phyloP scores from a whole-genome alignment of 2,329 filamentous ascomycete species.

The Coccinonectria pachysandricola region DNA sequence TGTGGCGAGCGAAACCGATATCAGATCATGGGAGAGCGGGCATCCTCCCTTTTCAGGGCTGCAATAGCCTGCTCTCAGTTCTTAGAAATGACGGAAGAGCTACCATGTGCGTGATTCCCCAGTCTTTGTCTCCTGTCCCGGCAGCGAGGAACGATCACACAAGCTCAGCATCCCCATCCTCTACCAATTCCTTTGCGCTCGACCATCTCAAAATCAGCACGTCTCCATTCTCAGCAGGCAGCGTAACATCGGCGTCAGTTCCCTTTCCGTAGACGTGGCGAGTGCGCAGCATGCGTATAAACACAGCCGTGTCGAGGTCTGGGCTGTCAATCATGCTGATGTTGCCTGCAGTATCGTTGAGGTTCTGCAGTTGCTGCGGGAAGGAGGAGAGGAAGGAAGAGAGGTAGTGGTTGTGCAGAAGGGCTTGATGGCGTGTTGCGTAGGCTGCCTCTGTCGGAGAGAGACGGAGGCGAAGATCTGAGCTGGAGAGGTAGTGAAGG shows the following conservation, averaged over 20 bases:
- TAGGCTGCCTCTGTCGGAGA: constrained; percentile 73
- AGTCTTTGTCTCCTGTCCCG: too few relatives aligned
- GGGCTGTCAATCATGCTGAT: constrained; percentile 88
- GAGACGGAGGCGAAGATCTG: constrained; percentile 48
- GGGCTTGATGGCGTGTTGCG: constrained; percentile 70
- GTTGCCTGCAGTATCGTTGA: constrained; percentile 85
- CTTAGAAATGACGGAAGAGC: too few relatives aligned
- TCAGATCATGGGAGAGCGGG: too few relatives aligned
- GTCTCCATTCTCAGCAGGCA: constrained; percentile 52
- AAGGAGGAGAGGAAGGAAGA: constrained; percentile 78
- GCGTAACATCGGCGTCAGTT: constrained; percentile 50
- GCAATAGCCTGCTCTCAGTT: too few relatives aligned
- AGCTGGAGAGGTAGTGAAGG: constrained; percentile 58
- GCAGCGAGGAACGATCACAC: constrained; percentile 36
- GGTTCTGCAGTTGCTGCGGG: constrained; percentile 64
- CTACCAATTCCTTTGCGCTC: constrained; percentile 54
- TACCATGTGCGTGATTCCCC: too few relatives aligned
- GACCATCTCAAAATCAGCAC: constrained; percentile 63
- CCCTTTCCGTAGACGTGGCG: constrained; percentile 48
- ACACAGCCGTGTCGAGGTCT: constrained; percentile 74
- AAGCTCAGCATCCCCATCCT: constrained; percentile 45
- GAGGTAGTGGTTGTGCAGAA: constrained; percentile 77
- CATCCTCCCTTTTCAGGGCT: too few relatives aligned
- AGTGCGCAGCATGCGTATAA: constrained; percentile 62
- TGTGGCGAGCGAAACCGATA: too few relatives aligned